These are phyloP conservation scores for Odonthalia washingtoniensis DNA, from an alignment of 31 red algal genomes.

Conservation along the genomic window DNA sequence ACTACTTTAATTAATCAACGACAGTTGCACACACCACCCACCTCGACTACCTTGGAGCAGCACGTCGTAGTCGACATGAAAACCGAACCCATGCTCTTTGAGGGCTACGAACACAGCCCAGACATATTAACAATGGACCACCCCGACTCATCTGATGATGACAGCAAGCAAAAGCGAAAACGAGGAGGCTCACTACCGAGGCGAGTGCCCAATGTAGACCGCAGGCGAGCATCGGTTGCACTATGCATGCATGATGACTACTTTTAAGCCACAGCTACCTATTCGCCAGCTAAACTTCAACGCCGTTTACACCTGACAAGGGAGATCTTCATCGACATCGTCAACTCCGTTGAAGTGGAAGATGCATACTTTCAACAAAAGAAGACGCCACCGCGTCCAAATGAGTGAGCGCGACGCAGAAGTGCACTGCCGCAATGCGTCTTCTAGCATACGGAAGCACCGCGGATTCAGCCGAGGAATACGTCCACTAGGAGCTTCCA, in stretches of 20 bases:
- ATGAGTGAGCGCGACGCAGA: background rate
- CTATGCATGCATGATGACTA: constrained; percentile 3
- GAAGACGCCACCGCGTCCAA: background rate
- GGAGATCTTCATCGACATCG: background rate
- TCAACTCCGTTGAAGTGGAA: background rate
- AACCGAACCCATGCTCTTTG: too few species aligned
- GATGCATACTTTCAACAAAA: constrained; percentile 36
- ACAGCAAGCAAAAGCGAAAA: background rate
- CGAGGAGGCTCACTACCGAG: constrained; percentile 25
- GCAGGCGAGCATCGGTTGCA: background rate
- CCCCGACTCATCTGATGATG: background rate
- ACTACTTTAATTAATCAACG: too few species aligned
- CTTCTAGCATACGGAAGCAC: constrained; percentile 8
- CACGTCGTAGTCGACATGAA: too few species aligned
- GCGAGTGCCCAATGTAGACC: constrained; percentile 14
- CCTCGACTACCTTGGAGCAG: too few species aligned
- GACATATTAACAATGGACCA: background rate
- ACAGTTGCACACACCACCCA: too few species aligned
- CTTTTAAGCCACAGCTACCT: background rate
- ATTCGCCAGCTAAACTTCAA: background rate
- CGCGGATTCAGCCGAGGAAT: constrained; percentile 45
- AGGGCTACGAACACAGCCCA: background rate
- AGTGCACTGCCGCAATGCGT: constrained; percentile 21
- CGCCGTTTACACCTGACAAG: constrained; percentile 17
- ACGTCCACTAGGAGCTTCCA: constrained; percentile 8